Evolutionary conservation across 495 filamentous ascomycete genomes (phyloP).

Genomic region (Peziza echinospora): DNA sequence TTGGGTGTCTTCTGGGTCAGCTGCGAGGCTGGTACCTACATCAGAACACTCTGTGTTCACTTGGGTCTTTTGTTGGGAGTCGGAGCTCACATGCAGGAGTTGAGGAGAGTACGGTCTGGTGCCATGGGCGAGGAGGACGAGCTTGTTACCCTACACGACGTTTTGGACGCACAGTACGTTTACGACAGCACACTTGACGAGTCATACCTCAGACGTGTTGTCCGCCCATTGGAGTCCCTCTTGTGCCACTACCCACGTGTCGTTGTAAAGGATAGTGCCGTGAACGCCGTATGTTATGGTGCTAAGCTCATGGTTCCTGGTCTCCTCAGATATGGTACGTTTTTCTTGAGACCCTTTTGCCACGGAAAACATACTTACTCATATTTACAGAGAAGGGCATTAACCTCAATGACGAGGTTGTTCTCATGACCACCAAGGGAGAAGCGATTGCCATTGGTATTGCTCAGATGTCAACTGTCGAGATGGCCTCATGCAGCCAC

Average conservation of each 20-base stretch:
- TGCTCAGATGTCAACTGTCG: constrained; percentile 84
- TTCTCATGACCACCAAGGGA: constrained; percentile 94
- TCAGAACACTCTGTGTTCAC: constrained; percentile 93
- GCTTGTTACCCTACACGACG: constrained; percentile 87
- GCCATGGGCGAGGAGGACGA: constrained; percentile 77
- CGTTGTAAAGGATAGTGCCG: constrained; percentile 88
- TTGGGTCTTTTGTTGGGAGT: constrained; percentile 80
- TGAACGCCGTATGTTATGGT: constrained; percentile 93
- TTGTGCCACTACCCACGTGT: constrained; percentile 83
- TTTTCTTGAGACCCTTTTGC: not conserved
- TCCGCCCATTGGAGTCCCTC: constrained; percentile 73
- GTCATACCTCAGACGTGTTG: constrained; percentile 65
- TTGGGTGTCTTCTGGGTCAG: constrained; percentile 99
- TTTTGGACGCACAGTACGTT: constrained; percentile 83
- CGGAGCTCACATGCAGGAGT: constrained; percentile 96
- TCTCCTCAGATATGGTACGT: constrained; percentile 63
- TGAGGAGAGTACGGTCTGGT: constrained; percentile 77
- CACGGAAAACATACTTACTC: constrained; percentile 6
- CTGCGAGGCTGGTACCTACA: constrained; percentile 96
- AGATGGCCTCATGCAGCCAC: constrained; percentile 80
- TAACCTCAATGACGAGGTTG: constrained; percentile 75
- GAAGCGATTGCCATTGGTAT: constrained; percentile 92
- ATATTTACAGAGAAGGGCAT: constrained; percentile 52
- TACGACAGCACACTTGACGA: constrained; percentile 84
- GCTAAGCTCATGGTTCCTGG: constrained; percentile 97